Conservation (phyloP, 1,284 basidiomycete genomes). For the Phenoliferia sp. region DNA sequence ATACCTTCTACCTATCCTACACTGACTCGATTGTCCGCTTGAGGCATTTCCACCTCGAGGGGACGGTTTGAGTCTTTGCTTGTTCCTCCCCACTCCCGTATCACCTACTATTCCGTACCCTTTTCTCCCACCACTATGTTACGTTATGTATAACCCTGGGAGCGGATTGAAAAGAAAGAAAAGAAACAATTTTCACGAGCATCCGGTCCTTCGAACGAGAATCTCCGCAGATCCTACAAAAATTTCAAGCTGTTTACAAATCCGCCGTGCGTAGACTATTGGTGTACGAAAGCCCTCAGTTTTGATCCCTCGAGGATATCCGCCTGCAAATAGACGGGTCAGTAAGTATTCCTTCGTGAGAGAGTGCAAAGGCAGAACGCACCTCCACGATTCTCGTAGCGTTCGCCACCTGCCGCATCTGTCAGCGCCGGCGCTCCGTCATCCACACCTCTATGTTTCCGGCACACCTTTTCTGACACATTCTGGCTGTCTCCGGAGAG, state of each 20-base stretch:
- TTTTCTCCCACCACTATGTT: neutral
- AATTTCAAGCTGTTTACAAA: neutral
- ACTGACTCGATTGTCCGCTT: neutral
- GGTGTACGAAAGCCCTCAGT: neutral
- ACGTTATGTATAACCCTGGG: neutral
- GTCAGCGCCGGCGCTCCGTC: neutral
- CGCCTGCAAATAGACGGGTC: no score
- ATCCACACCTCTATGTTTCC: neutral
- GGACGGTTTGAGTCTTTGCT: neutral
- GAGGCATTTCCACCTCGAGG: neutral
- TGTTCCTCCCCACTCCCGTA: neutral
- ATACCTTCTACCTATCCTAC: neutral
- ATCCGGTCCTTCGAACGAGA: no score
- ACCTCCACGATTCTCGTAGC: neutral
- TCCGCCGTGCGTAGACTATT: neutral
- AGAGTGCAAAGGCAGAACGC: no score
- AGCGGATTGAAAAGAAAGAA: neutral
- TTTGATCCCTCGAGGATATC: neutral
- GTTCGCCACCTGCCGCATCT: neutral
- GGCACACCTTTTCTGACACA: neutral
- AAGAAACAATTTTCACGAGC: neutral
- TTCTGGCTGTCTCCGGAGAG: constrained; percentile 1
- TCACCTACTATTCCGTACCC: neutral
- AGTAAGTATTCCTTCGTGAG: no score
- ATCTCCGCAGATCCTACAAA: neutral